Conservation (phyloP, 305 asterid species). For the Fraxinus paxiana region DNA sequence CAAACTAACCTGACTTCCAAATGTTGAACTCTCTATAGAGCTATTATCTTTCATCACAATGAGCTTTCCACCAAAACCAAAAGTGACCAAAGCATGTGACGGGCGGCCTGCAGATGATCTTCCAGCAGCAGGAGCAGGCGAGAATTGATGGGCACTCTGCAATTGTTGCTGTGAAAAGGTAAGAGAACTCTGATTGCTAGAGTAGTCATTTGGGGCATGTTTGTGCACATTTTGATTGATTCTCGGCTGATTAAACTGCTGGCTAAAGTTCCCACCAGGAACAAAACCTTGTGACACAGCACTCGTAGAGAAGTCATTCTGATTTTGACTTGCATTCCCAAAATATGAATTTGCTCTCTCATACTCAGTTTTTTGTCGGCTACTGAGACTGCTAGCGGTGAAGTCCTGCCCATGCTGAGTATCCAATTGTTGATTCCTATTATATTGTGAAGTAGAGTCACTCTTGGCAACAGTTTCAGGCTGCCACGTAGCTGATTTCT, state of each 20-base stretch:
- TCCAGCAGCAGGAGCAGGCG: conserved; percentile 49
- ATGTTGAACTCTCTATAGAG: conserved; percentile 45
- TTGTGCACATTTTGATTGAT: conserved; percentile 46
- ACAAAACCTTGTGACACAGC: conserved; percentile 37
- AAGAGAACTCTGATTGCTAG: conserved; percentile 42
- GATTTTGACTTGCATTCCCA: conserved; percentile 41
- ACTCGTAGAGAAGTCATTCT: conserved; percentile 37
- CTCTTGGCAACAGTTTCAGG: conserved; percentile 36
- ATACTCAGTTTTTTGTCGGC: conserved; percentile 38
- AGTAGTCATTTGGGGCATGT: conserved; percentile 42
- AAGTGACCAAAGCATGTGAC: conserved; percentile 80
- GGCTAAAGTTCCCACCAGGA: conserved; percentile 43
- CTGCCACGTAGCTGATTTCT: conserved; percentile 41
- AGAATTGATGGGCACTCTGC: conserved; percentile 47
- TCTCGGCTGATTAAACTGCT: conserved; percentile 45
- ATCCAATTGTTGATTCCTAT: conserved; percentile 37
- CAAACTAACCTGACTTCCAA: conserved; percentile 71
- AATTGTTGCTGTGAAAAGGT: conserved; percentile 50
- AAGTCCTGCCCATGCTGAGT: conserved; percentile 40
- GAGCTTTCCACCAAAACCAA: conserved; percentile 97
- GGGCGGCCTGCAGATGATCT: conserved; percentile 94
- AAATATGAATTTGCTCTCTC: conserved; percentile 37
- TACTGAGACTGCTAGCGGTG: conserved; percentile 34
- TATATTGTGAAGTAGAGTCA: conserved; percentile 37
- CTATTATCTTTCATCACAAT: conserved; percentile 59